Base-by-base conservation (phyloP, 1,139 yeast species). In the Candida smagusa region DNA sequence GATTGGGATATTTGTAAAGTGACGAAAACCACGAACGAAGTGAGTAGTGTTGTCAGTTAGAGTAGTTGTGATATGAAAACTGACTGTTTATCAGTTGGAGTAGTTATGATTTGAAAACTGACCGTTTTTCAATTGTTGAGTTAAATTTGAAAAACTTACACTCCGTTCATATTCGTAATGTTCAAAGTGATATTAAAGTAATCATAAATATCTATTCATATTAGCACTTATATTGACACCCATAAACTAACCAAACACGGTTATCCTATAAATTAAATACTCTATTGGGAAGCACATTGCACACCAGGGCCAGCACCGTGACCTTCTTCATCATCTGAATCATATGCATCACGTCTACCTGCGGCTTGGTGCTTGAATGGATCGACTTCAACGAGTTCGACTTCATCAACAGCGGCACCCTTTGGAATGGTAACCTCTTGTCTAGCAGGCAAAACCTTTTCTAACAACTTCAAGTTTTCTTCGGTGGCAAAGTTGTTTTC, bases 281-380 rank as follows among this genome's bases (percentile, higher is more conserved):
- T 48, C 63, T 72, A 84, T 70, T 84, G 94, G 54, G 88, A 81
- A 50, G 90, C 90, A 79, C 94, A 84, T 74, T 84, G 94, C 46
- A 84, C 94, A 63, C 90, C 90, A 48, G 83, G 85, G 43, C 79
- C 83, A 42, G 77, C 82, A 42, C 61, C 67, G 6, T 33, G 39
- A 41, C 58, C 65, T 42, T 79, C 88, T 48, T 81, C 88, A 28
- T 79, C 85, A 36, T 79, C 84, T 9, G 79, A 77, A 44, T 80
- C 85, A 44, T 81, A 79, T 44, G 80, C 80, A 53, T 71, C 74
- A 46, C 75, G 72, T 53, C 74, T 70, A 53, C 69, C 65, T 36
- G 65, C 56, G 40, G 69, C 54, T 49, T 74, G 74, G 56, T 83
- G 85, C 64, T 73, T 80, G 53, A 66, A 50, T 40, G 84, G 80